Evolutionary conservation across 345 rosid genomes (phyloP).

Genomic region (Streptanthus diversifolius): DNA sequence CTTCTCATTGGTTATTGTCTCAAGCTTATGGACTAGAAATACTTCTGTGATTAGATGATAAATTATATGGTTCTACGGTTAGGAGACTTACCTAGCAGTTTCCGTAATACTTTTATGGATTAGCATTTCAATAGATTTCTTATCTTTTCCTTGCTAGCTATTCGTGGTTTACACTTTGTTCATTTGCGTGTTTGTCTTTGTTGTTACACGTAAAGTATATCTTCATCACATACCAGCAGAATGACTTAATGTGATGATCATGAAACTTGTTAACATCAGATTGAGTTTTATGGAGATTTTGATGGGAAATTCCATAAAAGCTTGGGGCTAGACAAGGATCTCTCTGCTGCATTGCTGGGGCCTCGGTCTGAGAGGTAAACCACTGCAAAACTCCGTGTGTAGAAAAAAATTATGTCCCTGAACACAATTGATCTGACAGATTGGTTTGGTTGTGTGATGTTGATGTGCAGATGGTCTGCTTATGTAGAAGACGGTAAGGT

Average conservation of each 20-base stretch:
- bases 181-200: background rate
- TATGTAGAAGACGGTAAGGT: slow-evolving; percentile 79
- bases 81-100: background rate
- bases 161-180: background rate
- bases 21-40: background rate
- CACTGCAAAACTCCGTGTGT: background rate
- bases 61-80: background rate
- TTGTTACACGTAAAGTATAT: background rate
- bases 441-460: slow-evolving; percentile 5
- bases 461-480: slow-evolving; percentile 75
- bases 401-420: background rate
- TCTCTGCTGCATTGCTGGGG: slow-evolving; percentile 84
- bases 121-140: background rate
- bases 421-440: background rate
- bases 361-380: slow-evolving; percentile 73
- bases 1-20: background rate
- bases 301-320: slow-evolving; percentile 89
- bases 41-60: background rate
- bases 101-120: background rate
- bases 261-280: slow-evolving; percentile 36
- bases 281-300: slow-evolving; percentile 89
- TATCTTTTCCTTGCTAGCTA: background rate
- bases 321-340: slow-evolving; percentile 81
- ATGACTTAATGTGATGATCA: background rate
- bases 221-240: background rate